Evolutionary conservation across 305 asterid species (phyloP).

Genomic region (Andrographis paniculata): DNA sequence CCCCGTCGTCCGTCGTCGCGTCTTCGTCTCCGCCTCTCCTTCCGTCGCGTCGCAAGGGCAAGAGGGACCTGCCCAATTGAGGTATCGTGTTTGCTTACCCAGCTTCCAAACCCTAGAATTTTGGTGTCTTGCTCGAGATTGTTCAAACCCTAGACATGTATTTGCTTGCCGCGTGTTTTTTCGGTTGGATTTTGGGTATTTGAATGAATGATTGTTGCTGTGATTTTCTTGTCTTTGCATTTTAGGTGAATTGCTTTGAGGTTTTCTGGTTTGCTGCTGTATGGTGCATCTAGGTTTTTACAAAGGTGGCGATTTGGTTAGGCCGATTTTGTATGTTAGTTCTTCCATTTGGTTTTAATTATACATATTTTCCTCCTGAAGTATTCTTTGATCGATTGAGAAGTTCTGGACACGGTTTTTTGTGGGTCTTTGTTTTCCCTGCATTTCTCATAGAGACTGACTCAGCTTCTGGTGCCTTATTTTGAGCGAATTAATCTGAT

Average conservation of each 20-base stretch:
- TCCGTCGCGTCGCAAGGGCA: constrained; percentile 69
- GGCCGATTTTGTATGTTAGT: constrained; percentile 17
- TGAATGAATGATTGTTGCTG: constrained; percentile 19
- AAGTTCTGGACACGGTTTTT: constrained; percentile 14
- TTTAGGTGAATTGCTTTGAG: constrained; percentile 29
- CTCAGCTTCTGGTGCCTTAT: not conserved
- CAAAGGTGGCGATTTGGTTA: constrained; percentile 16
- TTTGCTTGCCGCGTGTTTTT: constrained; percentile 6
- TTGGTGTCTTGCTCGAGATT: constrained; percentile 28
- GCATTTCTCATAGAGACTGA: not conserved
- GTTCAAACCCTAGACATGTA: constrained; percentile 41
- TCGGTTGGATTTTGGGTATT: constrained; percentile 24
- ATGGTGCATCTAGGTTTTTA: constrained; percentile 20
- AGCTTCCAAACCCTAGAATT: constrained; percentile 47
- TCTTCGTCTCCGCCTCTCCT: too few relatives aligned
- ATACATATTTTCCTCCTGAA: constrained; percentile 4
- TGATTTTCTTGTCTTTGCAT: constrained; percentile 26
- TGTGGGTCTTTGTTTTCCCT: constrained; percentile 5
- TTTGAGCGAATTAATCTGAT: constrained; percentile 13
- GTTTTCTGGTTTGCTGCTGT: constrained; percentile 15
- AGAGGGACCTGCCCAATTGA: constrained; percentile 29
- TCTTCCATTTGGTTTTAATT: constrained; percentile 12
- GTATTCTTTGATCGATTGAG: constrained; percentile 14
- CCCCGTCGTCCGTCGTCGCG: too few relatives aligned
- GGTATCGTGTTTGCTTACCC: constrained; percentile 38